Evolutionary conservation across 371 early-diverging fungal genomes (phyloP).

Genomic region (Apophysomyces elegans): DNA sequence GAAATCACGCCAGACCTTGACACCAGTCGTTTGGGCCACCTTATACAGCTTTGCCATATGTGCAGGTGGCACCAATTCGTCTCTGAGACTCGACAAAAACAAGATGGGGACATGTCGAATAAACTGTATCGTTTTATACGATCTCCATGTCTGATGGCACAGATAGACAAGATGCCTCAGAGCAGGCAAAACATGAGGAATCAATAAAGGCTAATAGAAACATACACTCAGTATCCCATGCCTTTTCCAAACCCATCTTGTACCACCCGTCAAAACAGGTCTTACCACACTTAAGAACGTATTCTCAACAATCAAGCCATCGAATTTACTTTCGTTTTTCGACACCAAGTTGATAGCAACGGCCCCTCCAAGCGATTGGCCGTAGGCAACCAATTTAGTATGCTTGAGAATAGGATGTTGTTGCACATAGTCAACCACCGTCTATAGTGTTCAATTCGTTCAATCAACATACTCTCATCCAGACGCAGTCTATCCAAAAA

Average conservation of each 20-base stretch:
- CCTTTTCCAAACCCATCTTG: neutral
- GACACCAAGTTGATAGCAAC: conserved; percentile 87
- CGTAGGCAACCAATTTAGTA: conserved; percentile 85
- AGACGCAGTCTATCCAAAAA: neutral
- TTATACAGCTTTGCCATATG: conserved; percentile 86
- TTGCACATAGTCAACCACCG: conserved; percentile 82
- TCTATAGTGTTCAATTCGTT: conserved; percentile 40
- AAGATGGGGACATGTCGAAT: conserved; percentile 78
- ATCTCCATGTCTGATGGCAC: conserved; percentile 91
- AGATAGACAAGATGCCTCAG: conserved; percentile 75
- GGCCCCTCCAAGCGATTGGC: conserved; percentile 96
- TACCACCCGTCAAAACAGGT: neutral
- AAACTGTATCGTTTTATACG: conserved; percentile 70
- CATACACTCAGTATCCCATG: neutral
- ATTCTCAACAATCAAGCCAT: conserved; percentile 91
- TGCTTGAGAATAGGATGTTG: conserved; percentile 75
- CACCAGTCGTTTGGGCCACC: conserved; percentile 60
- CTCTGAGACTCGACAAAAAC: conserved; percentile 81
- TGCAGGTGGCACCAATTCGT: conserved; percentile 87
- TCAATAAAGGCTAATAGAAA: conserved; percentile 73
- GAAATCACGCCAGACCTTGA: conserved; percentile 70
- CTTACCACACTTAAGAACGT: conserved; percentile 89
- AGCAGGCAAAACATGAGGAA: conserved; percentile 85
- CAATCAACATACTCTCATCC: neutral
- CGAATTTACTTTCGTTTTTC: conserved; percentile 73